A percentile compares a stretch with the other conserved stretches of the same genome.
These are phyloP conservation scores for Phyllosticta paracitricarpa DNA, from an alignment of 2,329 filamentous ascomycete species.

Conservation along the genomic window DNA sequence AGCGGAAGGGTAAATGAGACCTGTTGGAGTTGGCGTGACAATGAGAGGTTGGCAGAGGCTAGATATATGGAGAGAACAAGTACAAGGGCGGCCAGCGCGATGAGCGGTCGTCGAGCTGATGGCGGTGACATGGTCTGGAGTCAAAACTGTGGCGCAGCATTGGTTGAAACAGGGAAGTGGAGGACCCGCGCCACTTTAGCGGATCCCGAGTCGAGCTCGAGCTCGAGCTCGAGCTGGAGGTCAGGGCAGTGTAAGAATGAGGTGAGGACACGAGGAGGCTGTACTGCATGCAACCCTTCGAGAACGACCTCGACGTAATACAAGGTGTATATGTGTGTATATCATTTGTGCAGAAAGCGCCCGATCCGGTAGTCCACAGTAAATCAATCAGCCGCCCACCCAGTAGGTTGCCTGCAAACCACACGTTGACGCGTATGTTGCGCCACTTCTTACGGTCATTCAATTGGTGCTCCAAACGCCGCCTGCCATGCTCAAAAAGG, in stretches of 20 bases:
- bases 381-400: background rate
- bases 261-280: background rate
- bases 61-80: slow-evolving; percentile 6
- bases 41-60: background rate
- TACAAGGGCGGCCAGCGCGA: background rate
- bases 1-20: background rate
- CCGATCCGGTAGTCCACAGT: background rate
- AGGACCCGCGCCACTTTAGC: background rate
- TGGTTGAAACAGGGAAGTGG: slow-evolving; percentile 1
- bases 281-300: no score
- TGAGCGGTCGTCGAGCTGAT: slow-evolving; percentile 3
- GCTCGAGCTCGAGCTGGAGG: background rate
- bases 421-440: background rate
- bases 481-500: background rate
- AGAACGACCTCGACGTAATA: no score
- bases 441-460: background rate
- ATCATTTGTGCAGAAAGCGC: background rate
- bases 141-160: slow-evolving; percentile 9
- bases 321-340: background rate
- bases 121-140: background rate
- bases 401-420: background rate
- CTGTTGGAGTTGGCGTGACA: background rate
- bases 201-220: background rate
- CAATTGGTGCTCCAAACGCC: background rate
- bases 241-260: background rate